Evolutionary conservation across 495 filamentous ascomycete genomes (phyloP).

Genomic region (Margaritispora aquatica): DNA sequence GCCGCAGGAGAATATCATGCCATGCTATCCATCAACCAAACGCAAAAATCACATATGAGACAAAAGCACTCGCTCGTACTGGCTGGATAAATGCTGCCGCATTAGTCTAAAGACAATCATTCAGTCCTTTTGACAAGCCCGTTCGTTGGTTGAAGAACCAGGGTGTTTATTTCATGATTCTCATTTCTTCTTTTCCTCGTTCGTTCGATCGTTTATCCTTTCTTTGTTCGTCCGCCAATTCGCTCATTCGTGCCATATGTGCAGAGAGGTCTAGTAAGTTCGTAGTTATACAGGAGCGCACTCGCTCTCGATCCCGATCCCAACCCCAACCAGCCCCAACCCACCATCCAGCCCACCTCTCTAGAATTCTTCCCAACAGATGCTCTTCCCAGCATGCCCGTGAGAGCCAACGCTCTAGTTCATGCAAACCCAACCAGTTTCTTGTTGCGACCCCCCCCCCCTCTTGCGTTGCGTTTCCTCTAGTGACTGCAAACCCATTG

Average conservation of each 20-base stretch:
- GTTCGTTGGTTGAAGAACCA: no score
- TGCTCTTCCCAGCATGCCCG: not conserved
- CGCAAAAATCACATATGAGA: no score
- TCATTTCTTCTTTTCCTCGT: not conserved
- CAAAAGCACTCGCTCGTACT: not conserved
- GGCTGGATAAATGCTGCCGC: not conserved
- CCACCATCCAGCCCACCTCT: not conserved
- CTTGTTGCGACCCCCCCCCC: not conserved
- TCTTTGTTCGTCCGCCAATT: not conserved
- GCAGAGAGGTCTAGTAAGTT: not conserved
- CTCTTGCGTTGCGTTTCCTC: no score
- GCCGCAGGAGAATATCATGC: not conserved
- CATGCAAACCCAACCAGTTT: not conserved
- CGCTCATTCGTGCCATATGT: no score
- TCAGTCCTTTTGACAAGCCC: not conserved
- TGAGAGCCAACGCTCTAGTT: conserved; percentile 5
- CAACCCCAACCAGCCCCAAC: not conserved
- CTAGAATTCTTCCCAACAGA: no score
- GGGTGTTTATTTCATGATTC: not conserved
- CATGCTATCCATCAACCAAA: no score
- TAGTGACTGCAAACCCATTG: no score
- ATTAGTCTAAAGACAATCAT: no score
- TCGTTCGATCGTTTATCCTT: not conserved
- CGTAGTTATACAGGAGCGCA: not conserved
- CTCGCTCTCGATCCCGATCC: not conserved